phyloP scores from a whole-genome alignment of 306 rosid genomes.

The Prunus persica region DNA sequence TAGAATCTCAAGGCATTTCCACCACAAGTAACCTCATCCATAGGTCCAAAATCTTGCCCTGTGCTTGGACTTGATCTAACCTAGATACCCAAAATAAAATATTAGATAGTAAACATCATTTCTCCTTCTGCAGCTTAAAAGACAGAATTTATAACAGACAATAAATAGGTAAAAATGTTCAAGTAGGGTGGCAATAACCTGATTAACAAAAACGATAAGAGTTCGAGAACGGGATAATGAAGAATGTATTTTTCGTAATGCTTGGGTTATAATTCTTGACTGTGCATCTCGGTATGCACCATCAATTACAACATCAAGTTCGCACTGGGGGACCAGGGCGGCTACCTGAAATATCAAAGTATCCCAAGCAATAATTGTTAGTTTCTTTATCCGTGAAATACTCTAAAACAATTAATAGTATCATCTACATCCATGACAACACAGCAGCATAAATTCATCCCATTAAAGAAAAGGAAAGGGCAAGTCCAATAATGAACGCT shows the following conservation, averaged over 20 bases:
- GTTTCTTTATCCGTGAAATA: background rate
- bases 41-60: conserved; percentile 34
- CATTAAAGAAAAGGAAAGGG: background rate
- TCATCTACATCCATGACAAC: background rate
- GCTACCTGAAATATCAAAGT: conserved; percentile 61
- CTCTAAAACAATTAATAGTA: background rate
- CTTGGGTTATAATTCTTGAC: conserved; percentile 62
- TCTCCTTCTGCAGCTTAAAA: conserved; percentile 1
- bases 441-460: background rate
- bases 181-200: conserved; percentile 44
- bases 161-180: background rate
- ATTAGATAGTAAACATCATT: conserved; percentile 15
- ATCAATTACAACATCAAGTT: conserved; percentile 56
- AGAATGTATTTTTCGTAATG: conserved; percentile 68
- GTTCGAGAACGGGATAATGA: conserved; percentile 62
- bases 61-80: conserved; percentile 53
- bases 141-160: background rate
- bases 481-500: background rate
- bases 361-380: background rate
- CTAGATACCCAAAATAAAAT: conserved; percentile 32
- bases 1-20: conserved; percentile 89
- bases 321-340: conserved; percentile 78
- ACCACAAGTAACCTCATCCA: conserved; percentile 81
- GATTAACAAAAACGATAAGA: conserved; percentile 67
- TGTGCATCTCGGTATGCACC: conserved; percentile 39